Conservation (phyloP, 805 yeast species). For the Wickerhamia fluorescens region DNA sequence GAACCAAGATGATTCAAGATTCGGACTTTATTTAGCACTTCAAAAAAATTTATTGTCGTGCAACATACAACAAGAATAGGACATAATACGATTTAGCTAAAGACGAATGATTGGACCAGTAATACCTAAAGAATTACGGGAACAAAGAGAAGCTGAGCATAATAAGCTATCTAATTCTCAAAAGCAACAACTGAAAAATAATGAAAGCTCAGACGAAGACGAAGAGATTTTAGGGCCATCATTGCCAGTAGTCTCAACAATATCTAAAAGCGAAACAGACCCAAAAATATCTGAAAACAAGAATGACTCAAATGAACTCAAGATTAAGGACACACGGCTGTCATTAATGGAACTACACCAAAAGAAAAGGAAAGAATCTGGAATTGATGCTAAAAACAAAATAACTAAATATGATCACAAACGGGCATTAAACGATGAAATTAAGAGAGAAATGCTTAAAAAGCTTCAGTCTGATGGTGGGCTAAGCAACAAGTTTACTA, state of each 20-base stretch:
- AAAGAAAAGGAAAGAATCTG: slow-evolving; percentile 1
- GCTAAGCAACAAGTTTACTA: slow-evolving; percentile 5
- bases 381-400: neutral
- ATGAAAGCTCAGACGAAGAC: slow-evolving; percentile 1
- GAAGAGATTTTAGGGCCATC: slow-evolving; percentile 2
- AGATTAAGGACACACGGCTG: neutral
- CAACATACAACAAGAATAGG: no score
- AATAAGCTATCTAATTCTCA: no score
- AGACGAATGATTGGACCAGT: no score
- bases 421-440: slow-evolving; percentile 6
- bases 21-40: no score
- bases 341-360: slow-evolving; percentile 2
- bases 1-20: no score
- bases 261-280: neutral
- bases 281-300: no score
- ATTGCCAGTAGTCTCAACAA: neutral
- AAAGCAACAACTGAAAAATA: neutral
- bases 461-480: slow-evolving; percentile 6
- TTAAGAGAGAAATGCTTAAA: slow-evolving; percentile 6
- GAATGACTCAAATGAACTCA: slow-evolving; percentile 1
- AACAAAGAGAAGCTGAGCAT: no score
- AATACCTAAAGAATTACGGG: no score
- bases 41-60: no score
- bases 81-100: no score
- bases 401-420: slow-evolving; percentile 6